Evolutionary conservation across 768 basidiomycete genomes (phyloP).

Genomic region (Sarcodon aspratus): DNA sequence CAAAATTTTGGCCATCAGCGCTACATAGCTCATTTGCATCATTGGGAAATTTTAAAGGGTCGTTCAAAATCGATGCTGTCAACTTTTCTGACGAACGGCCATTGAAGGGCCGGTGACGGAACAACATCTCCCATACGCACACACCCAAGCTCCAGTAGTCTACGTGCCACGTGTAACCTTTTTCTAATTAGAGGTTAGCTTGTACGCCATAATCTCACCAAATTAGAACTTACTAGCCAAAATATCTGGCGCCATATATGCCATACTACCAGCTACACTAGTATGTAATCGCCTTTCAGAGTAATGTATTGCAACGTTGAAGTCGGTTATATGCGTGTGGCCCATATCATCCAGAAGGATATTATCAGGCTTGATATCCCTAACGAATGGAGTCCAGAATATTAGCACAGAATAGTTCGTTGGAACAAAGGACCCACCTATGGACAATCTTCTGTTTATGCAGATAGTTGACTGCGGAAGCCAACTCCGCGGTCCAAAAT

Average conservation of each 20-base stretch:
- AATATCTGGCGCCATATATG: conserved; percentile 99
- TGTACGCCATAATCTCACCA: not conserved
- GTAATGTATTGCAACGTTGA: conserved; percentile 98
- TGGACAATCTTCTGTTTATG: conserved; percentile 91
- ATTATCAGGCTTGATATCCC: conserved; percentile 96
- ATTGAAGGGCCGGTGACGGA: conserved; percentile 77
- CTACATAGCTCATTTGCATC: conserved; percentile 51
- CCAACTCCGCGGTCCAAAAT: conserved; percentile 87
- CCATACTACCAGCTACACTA: conserved; percentile 96
- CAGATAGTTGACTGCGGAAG: conserved; percentile 77
- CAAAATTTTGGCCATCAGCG: conserved; percentile 48
- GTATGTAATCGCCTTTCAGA: conserved; percentile 82
- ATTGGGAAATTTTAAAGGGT: conserved; percentile 69
- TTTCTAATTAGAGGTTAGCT: conserved; percentile 12
- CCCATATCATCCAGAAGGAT: conserved; percentile 88
- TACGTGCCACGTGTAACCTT: conserved; percentile 86
- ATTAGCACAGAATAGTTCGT: conserved; percentile 4
- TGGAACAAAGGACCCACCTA: conserved; percentile 42
- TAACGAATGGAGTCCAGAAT: conserved; percentile 18
- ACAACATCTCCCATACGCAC: conserved; percentile 83
- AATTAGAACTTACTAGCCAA: conserved; percentile 38
- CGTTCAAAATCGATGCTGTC: conserved; percentile 76
- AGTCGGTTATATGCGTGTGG: conserved; percentile 95
- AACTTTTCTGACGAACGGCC: conserved; percentile 85
- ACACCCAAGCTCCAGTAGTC: conserved; percentile 97